These are phyloP conservation scores for Thielaviopsis musarum DNA, from an alignment of 2,329 filamentous ascomycete species.

Conservation along the genomic window DNA sequence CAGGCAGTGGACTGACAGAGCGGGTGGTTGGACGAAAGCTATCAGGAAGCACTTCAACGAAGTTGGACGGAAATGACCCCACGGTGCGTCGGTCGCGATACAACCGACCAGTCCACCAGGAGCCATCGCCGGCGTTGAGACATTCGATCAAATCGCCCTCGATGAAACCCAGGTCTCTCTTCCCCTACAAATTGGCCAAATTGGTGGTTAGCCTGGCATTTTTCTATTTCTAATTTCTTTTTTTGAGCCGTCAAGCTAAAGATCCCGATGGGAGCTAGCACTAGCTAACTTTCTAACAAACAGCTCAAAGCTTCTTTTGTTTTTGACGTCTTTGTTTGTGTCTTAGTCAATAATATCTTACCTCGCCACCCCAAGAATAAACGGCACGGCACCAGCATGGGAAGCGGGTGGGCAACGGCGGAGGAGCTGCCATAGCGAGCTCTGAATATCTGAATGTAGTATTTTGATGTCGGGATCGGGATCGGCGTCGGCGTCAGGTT, in stretches of 20 bases:
- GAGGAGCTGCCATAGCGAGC: conserved; percentile 33
- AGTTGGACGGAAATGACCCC: conserved; percentile 92
- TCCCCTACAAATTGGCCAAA: conserved; percentile 36
- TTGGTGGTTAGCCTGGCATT: not conserved
- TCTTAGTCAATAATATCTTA: conserved; percentile 18
- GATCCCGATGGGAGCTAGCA: not conserved
- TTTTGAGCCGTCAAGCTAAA: not conserved
- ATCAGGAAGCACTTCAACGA: conserved; percentile 77
- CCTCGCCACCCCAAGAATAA: conserved; percentile 88
- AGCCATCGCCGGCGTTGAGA: conserved; percentile 90
- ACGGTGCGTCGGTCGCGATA: conserved; percentile 80
- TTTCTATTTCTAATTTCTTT: not conserved
- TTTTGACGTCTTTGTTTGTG: not conserved
- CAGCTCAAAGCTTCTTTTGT: not conserved
- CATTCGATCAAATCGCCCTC: conserved; percentile 98
- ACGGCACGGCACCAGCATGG: conserved; percentile 84
- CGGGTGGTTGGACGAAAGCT: conserved; percentile 62
- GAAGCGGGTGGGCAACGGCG: conserved; percentile 56
- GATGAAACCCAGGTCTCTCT: conserved; percentile 88
- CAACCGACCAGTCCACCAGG: conserved; percentile 94
- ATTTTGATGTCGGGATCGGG: not conserved
- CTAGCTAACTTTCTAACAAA: not conserved
- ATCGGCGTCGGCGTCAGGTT: not conserved
- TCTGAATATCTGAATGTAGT: not conserved
- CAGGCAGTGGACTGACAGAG: conserved; percentile 42